These are phyloP conservation scores for Erodium moschatum DNA, from an alignment of 441 rosid genomes.

Conservation along the genomic window DNA sequence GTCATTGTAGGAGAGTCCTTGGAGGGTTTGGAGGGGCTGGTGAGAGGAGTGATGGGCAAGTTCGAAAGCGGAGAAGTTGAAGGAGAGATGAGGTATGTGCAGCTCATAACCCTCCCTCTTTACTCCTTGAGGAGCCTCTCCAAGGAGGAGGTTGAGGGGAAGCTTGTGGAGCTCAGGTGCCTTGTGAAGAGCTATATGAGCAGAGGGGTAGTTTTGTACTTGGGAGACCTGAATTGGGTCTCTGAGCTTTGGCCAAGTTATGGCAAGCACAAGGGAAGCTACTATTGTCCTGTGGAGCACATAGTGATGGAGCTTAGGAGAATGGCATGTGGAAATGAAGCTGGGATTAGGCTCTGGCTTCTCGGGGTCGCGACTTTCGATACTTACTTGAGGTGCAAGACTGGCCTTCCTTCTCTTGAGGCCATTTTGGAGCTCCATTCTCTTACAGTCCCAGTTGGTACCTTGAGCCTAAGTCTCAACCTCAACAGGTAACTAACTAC, in stretches of 20 bases:
- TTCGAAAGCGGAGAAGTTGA: slow-evolving; percentile 44
- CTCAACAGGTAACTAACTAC: slow-evolving; percentile 36
- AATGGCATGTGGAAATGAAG: slow-evolving; percentile 34
- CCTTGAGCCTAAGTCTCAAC: slow-evolving; percentile 50
- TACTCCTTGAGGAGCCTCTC: slow-evolving; percentile 35
- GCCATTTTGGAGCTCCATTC: slow-evolving; percentile 55
- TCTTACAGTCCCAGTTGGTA: slow-evolving; percentile 38
- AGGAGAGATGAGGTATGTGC: slow-evolving; percentile 35
- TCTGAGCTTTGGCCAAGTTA: slow-evolving; percentile 51
- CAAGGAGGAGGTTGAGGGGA: slow-evolving; percentile 47
- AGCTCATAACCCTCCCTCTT: slow-evolving; percentile 46
- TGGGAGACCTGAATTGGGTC: slow-evolving; percentile 58
- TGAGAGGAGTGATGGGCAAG: slow-evolving; percentile 36
- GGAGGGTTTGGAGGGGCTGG: slow-evolving; percentile 22
- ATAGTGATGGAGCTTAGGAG: slow-evolving; percentile 50
- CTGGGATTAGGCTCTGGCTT: slow-evolving; percentile 38
- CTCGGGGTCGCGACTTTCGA: slow-evolving; percentile 47
- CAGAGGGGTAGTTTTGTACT: slow-evolving; percentile 44
- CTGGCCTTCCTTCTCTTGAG: slow-evolving; percentile 51
- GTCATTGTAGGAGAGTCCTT: slow-evolving; percentile 47
- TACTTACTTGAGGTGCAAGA: slow-evolving; percentile 47
- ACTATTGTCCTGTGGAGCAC: slow-evolving; percentile 34
- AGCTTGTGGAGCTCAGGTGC: slow-evolving; percentile 44
- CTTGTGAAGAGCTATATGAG: slow-evolving; percentile 32
- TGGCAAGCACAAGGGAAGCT: slow-evolving; percentile 36